Evolutionary conservation across 352 stramenopile species (phyloP), one percentile per base, ranked within the genome.

Genomic region (Globisporangium radiosum): DNA sequence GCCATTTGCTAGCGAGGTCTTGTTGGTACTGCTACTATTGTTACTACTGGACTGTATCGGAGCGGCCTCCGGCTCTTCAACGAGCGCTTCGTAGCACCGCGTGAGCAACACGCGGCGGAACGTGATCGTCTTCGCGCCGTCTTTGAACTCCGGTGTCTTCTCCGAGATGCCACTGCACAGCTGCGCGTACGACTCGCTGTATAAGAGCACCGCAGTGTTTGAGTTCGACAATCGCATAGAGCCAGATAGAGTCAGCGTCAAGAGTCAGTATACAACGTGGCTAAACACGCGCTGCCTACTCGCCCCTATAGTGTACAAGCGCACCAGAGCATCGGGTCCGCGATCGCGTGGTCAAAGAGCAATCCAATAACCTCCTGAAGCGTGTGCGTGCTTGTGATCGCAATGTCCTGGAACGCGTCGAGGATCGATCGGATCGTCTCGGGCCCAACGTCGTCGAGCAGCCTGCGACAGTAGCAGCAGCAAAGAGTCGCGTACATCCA

Each of bases 121-220:
- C 50, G 90, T 92, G 56, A 92, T 79, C 40, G 80, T 92, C 65
- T 89, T 88, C 47, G 81, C 81, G n/a, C 83, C 83, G 57, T 92
- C 75, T 67, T 91, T 89, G 57, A 92, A 92, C 54, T 90, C 79
- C 5, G 83, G 83, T 6, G 76, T 88, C 5, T 71, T 72, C 48
- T 92, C 75, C 42, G 83, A 79, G 58, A 90, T 80, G 4, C 72
- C 71, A 5, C 73, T 62, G 51, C 70, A 90, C 50, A 92, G 58
- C 45, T 83, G 78, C 0, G 78, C 83, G 60, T 85, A 92, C 39
- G 67, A 71, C 13, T 88, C 70, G 47, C 82, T 92, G 33, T 3
- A 15, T 5, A 55, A 55, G 25, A 49, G 57, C 3, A 44, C 13
- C 3, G 3, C 17, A 36, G 4, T 5, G 36, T 43, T 25, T 6